Evolutionary conservation across 2,329 filamentous ascomycete species (phyloP), one percentile per base, ranked within the genome.

Genomic region (Davidsoniella australis): DNA sequence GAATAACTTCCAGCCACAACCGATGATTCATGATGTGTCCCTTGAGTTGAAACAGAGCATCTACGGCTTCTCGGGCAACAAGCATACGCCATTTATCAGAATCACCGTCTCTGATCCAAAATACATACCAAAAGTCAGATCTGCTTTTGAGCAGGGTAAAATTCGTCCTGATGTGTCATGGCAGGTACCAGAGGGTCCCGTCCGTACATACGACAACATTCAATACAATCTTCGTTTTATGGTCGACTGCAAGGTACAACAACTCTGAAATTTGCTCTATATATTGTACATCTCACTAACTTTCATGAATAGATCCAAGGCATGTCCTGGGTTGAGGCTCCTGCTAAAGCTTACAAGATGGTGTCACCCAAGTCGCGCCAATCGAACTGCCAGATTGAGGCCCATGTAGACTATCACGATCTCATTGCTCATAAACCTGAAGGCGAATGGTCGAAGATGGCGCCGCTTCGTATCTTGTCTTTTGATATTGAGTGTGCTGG

Each of bases 401-500:
- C 89, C 10, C 74, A 80, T 56, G 76, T 94, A 50, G 80, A 82
- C 61, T 94, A 93, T 59, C 69, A 71, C 52, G 80, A 96, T 58
- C 69, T 98, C 7, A 79, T 95, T 54, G 80, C 91, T 8, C 89
- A 96, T 63, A 78, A 84, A 45, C 79, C 88, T 2, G 82, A 91
- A 56, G 89, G 88, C 16, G 88, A 96, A 61, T 98, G 89, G 87
- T 85, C 86, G 24, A 98, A 95, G 66, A 95, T 96, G 80, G 91
- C 93, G 0, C 91, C 91, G 0, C 70, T 98, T 3, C 80, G 91
- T 54, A 82, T 94, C 43, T 66, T 98, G 42, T 96, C 91, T 4
- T 96, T 98, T 60, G 91, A 98, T 75, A 98, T 98, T 57, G 91
- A 98, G 64, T 98, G 91, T 64, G 91, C 91, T 57, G 91, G 91